These are phyloP conservation scores for Cryptosporidium andersoni DNA, from an alignment of 169 alveolate species.

Conservation along the genomic window DNA sequence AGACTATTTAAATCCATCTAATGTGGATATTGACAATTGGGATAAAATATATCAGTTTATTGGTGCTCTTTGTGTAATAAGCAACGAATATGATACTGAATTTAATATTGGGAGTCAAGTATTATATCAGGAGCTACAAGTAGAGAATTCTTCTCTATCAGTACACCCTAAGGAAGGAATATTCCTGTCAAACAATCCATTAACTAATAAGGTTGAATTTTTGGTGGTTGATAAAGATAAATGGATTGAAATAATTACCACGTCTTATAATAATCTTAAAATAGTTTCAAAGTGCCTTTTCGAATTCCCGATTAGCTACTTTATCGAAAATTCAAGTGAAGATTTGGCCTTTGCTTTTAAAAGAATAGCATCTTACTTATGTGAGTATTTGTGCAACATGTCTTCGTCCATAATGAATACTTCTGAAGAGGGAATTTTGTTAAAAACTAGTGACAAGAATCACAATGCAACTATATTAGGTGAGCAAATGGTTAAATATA, in stretches of 20 bases:
- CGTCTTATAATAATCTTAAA: neutral
- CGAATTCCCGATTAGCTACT: slow-evolving; percentile 5
- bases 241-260: slow-evolving; percentile 6
- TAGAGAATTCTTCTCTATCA: neutral
- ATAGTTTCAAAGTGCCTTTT: neutral
- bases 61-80: slow-evolving; percentile 25
- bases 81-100: slow-evolving; percentile 23
- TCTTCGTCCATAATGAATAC: neutral
- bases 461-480: slow-evolving; percentile 4
- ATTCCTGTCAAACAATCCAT: slow-evolving; percentile 21
- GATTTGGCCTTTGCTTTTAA: neutral
- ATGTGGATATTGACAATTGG: neutral
- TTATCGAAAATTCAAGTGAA: slow-evolving; percentile 5
- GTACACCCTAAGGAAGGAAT: slow-evolving; percentile 1
- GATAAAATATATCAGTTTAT: slow-evolving; percentile 22
- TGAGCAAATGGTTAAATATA: slow-evolving; percentile 1
- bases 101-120: slow-evolving; percentile 10
- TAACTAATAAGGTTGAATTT: slow-evolving; percentile 5
- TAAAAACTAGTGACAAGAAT: neutral
- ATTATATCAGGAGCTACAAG: neutral
- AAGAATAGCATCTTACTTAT: neutral
- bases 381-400: slow-evolving; percentile 3
- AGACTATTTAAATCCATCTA: neutral
- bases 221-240: slow-evolving; percentile 3
- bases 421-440: neutral